Percentiles rank a stretch among this genome's conserved stretches.
phyloP scores from a whole-genome alignment of 768 basidiomycete species.

The Leccinum pellstonianum region DNA sequence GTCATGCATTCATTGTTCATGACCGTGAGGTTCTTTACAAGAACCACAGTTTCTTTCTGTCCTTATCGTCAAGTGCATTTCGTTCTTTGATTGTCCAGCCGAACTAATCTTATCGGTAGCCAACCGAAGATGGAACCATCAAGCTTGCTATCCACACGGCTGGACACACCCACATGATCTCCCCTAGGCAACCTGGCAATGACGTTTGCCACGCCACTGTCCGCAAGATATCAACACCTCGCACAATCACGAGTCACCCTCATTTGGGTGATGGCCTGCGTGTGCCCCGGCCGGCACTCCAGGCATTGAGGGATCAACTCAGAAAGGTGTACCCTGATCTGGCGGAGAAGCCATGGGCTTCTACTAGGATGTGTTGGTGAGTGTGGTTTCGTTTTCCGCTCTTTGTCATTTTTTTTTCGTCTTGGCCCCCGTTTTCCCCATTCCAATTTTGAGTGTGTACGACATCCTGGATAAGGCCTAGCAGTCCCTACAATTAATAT shows the following conservation, averaged over 20 bases:
- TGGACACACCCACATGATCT: slow-evolving; percentile 57
- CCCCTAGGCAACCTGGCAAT: slow-evolving; percentile 2
- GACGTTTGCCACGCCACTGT: slow-evolving; percentile 6
- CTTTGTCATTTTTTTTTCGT: neutral
- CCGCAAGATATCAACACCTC: slow-evolving; percentile 64
- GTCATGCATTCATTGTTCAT: neutral
- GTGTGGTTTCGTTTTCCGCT: slow-evolving; percentile 18
- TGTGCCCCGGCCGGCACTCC: slow-evolving; percentile 61
- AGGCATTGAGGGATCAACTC: slow-evolving; percentile 51
- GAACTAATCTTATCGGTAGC: slow-evolving; percentile 40
- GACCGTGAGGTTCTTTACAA: neutral
- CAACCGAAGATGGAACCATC: slow-evolving; percentile 63
- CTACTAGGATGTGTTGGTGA: slow-evolving; percentile 88
- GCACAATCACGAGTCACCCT: slow-evolving; percentile 66
- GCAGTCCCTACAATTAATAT: neutral
- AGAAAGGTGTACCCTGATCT: slow-evolving; percentile 72
- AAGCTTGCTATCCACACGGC: slow-evolving; percentile 78
- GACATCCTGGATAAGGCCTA: neutral
- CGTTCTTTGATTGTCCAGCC: neutral
- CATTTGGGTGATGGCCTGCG: slow-evolving; percentile 48
- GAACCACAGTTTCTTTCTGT: neutral
- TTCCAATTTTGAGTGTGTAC: neutral
- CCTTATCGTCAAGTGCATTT: neutral
- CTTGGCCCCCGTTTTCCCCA: neutral
- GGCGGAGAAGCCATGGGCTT: slow-evolving; percentile 64